A percentile compares a stretch with the other conserved stretches of the same genome.
Evolutionary conservation across 495 filamentous ascomycete genomes (phyloP).

Genomic region (Pyronema domesticum): DNA sequence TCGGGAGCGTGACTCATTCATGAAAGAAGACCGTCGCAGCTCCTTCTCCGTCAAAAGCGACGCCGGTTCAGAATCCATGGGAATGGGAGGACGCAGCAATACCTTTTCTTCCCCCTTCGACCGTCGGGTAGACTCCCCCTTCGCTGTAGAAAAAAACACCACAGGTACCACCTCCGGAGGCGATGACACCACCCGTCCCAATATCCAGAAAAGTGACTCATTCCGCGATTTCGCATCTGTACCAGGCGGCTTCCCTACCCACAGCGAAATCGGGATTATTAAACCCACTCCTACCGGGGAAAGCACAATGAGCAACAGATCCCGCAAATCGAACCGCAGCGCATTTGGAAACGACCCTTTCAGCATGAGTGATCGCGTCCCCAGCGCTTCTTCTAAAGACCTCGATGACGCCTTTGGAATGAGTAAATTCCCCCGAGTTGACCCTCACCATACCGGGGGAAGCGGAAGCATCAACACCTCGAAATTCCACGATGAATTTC

Average conservation of each 20-base stretch:
- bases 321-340: conserved; percentile 26
- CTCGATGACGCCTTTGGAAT: conserved; percentile 58
- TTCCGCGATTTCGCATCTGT: conserved; percentile 11
- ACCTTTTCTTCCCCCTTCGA: conserved; percentile 10
- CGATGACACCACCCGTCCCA: conserved; percentile 5
- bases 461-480: conserved; percentile 25
- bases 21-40: conserved; percentile 18
- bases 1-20: conserved; percentile 16
- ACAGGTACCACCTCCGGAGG: conserved; percentile 22
- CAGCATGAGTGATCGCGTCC: conserved; percentile 33
- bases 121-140: conserved; percentile 23
- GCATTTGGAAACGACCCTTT: conserved; percentile 34
- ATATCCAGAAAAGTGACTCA: conserved; percentile 19
- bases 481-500: conserved; percentile 60
- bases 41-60: conserved; percentile 25
- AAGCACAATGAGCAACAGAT: conserved; percentile 27
- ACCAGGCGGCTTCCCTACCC: conserved; percentile 31
- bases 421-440: conserved; percentile 29
- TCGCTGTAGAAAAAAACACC: conserved; percentile 22
- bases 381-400: conserved; percentile 45
- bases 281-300: conserved; percentile 36
- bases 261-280: conserved; percentile 21
- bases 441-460: conserved; percentile 23
- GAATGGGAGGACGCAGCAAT: conserved; percentile 9
- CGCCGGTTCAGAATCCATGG: conserved; percentile 18